phyloP scores from a whole-genome alignment of 129 eudicot genomes.

The Flaveria ramosissima region DNA sequence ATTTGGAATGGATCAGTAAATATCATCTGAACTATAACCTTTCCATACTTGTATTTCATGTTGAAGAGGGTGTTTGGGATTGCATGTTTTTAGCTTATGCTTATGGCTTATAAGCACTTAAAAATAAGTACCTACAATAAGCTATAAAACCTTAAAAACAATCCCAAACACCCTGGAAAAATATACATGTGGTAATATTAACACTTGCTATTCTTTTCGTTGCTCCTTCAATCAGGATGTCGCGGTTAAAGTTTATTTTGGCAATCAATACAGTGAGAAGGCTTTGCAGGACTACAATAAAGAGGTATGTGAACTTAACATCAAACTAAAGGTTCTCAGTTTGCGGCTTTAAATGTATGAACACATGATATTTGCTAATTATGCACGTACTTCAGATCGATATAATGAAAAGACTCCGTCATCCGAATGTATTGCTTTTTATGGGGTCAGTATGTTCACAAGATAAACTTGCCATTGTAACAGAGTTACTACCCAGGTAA shows the following conservation, averaged over 20 bases:
- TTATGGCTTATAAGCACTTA: not conserved
- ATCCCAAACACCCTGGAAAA: constrained; percentile 2
- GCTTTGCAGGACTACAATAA: constrained; percentile 67
- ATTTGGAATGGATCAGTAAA: constrained; percentile 89
- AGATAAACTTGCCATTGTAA: constrained; percentile 83
- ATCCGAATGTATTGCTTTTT: constrained; percentile 88
- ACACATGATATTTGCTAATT: not conserved
- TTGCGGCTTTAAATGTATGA: not conserved
- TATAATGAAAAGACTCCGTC: constrained; percentile 78
- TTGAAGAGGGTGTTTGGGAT: not conserved
- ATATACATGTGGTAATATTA: not conserved
- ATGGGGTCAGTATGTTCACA: constrained; percentile 87
- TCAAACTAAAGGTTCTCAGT: not conserved
- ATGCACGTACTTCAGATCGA: constrained; percentile 50
- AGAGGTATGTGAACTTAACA: constrained; percentile 47
- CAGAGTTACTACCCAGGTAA: constrained; percentile 81
- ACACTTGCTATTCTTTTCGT: constrained; percentile 13
- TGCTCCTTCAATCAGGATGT: constrained; percentile 64
- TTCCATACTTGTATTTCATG: constrained; percentile 19
- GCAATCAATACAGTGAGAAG: constrained; percentile 63
- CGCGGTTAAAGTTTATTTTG: constrained; percentile 74
- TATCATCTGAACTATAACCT: constrained; percentile 16
- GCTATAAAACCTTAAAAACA: not conserved
- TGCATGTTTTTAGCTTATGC: not conserved
- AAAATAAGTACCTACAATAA: not conserved